Evolutionary conservation across 2,329 filamentous ascomycete species (phyloP).

Genomic region (Pseudogymnoascus sp.): DNA sequence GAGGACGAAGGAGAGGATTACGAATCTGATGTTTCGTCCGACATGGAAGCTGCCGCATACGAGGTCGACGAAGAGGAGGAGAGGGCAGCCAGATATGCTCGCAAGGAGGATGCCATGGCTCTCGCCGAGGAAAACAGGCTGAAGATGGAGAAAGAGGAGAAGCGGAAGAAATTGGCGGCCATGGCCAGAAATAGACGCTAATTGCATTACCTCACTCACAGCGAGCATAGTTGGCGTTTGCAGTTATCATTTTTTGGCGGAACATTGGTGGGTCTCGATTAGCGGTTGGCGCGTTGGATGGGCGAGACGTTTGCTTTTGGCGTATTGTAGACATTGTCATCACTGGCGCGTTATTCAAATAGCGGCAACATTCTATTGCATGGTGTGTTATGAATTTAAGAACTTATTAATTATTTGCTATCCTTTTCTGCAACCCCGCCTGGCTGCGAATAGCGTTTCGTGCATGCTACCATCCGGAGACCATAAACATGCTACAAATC

Average conservation of each 20-base stretch:
- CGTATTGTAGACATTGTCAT: constrained; percentile 5
- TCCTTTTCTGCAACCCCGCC: neutral
- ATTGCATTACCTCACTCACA: constrained; percentile 7
- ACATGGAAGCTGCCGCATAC: constrained; percentile 69
- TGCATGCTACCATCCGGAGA: neutral
- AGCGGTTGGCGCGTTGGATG: constrained; percentile 4
- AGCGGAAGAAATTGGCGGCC: constrained; percentile 23
- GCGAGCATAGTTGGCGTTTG: constrained; percentile 2
- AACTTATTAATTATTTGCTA: neutral
- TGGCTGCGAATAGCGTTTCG: neutral
- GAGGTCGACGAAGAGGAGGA: constrained; percentile 68
- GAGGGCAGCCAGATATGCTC: constrained; percentile 51
- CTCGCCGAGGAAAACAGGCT: constrained; percentile 52
- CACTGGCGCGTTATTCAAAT: neutral
- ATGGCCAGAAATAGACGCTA: constrained; percentile 23
- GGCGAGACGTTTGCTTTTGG: constrained; percentile 2
- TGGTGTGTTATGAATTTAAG: constrained; percentile 6
- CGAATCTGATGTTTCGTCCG: constrained; percentile 58
- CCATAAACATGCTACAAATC: neutral
- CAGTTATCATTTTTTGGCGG: neutral
- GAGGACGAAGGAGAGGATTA: constrained; percentile 57
- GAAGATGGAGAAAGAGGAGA: constrained; percentile 54
- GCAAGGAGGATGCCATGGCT: constrained; percentile 58
- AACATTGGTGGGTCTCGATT: neutral
- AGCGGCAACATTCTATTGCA: neutral